These are phyloP conservation scores for Oenanthe javanica DNA, from an alignment of 140 eudicot species.

Conservation along the genomic window DNA sequence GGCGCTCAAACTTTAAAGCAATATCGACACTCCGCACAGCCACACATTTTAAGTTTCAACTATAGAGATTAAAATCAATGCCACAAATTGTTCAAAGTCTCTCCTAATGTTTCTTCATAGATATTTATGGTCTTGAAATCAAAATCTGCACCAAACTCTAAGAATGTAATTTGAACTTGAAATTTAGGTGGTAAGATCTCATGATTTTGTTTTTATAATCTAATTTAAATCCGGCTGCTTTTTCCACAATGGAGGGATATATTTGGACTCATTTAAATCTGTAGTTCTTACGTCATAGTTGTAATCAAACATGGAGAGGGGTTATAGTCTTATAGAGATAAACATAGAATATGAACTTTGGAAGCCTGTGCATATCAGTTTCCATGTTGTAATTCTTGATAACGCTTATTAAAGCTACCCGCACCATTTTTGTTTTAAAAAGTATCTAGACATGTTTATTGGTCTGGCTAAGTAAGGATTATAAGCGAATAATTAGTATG, in stretches of 20 bases:
- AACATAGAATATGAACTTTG: background rate
- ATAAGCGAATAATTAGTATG: background rate
- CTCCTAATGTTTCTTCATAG: background rate
- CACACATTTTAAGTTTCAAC: background rate
- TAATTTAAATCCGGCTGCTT: background rate
- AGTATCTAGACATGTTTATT: background rate
- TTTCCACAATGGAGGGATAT: background rate
- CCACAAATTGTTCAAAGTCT: background rate
- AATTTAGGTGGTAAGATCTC: background rate
- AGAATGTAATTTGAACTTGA: background rate
- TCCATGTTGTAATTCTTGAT: background rate
- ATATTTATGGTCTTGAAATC: background rate
- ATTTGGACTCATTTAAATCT: background rate
- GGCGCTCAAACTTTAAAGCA: background rate
- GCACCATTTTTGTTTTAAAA: background rate
- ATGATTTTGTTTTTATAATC: background rate
- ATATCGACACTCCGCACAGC: background rate
- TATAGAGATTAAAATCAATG: background rate
- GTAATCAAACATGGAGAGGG: background rate
- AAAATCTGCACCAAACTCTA: background rate
- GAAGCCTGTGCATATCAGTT: background rate
- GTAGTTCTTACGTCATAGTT: background rate
- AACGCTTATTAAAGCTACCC: background rate
- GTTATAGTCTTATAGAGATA: background rate
- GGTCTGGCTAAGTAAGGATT: background rate